Evolutionary conservation across 768 basidiomycete genomes (phyloP).

Genomic region (Collybiopsis confluens): DNA sequence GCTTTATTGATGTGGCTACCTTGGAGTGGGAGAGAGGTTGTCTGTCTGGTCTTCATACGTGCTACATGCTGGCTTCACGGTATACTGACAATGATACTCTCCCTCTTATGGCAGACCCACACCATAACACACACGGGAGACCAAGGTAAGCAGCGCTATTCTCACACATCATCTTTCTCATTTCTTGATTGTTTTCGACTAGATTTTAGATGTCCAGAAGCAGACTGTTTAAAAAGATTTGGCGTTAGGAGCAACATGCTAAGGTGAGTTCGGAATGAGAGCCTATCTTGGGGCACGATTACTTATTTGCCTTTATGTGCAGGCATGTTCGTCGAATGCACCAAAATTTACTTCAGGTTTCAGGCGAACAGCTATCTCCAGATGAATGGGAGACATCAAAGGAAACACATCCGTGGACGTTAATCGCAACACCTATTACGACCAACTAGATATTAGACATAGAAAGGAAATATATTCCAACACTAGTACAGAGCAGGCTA

Average conservation of each 20-base stretch:
- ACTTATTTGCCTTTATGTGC: too few relatives aligned
- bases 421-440: too few relatives aligned
- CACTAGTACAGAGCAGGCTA: too few relatives aligned
- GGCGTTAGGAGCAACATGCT: constrained; percentile 5
- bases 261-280: not conserved
- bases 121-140: constrained; percentile 6
- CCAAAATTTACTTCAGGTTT: not conserved
- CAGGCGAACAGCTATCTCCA: constrained; percentile 1
- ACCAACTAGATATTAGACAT: too few relatives aligned
- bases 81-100: too few relatives aligned
- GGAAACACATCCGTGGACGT: too few relatives aligned
- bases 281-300: too few relatives aligned
- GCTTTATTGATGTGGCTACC: too few relatives aligned
- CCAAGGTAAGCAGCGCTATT: constrained; percentile 1
- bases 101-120: not conserved
- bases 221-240: not conserved
- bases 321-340: not conserved
- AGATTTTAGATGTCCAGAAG: constrained; percentile 5
- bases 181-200: not conserved
- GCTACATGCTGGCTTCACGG: not conserved
- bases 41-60: too few relatives aligned
- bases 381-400: constrained; percentile 4
- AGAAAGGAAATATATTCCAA: too few relatives aligned
- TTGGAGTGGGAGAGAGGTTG: too few relatives aligned
- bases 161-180: too few relatives aligned